These are phyloP conservation scores for Pythium brassicae DNA, from an alignment of 352 stramenopile genomes.

Conservation along the genomic window DNA sequence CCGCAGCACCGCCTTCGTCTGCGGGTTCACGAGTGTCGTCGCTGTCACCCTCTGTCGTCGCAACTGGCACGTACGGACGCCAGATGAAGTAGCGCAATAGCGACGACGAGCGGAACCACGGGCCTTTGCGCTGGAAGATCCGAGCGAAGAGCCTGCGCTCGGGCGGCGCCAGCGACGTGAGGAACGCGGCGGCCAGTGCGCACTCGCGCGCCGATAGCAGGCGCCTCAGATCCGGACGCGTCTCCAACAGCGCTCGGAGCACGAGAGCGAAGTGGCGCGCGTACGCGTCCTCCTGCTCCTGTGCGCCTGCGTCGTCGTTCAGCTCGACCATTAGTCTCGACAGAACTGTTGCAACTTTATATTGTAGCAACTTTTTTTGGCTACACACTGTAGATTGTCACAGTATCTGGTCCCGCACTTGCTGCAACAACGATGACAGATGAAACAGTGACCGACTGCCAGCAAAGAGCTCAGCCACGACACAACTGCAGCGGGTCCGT, in stretches of 20 bases:
- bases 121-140: slow-evolving; percentile 69
- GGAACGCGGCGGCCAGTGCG: slow-evolving; percentile 34
- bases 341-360: background rate
- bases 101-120: slow-evolving; percentile 67
- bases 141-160: slow-evolving; percentile 74
- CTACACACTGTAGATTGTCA: no score
- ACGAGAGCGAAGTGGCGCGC: slow-evolving; percentile 59
- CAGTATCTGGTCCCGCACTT: no score
- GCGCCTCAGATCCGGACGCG: slow-evolving; percentile 40
- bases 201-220: slow-evolving; percentile 49
- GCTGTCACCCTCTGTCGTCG: background rate
- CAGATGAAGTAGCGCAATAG: slow-evolving; percentile 52
- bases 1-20: background rate
- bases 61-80: slow-evolving; percentile 3
- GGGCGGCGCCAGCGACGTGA: slow-evolving; percentile 35
- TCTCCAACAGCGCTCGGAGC: slow-evolving; percentile 31
- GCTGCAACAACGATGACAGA: no score
- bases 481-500: no score
- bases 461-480: no score
- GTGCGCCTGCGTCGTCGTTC: background rate
- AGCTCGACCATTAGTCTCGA: background rate
- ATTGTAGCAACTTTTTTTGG: no score
- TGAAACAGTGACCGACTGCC: no score
- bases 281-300: slow-evolving; percentile 49
- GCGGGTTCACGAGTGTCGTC: background rate